phyloP scores from a whole-genome alignment of 306 rosid species.

The Dryas octopetala region DNA sequence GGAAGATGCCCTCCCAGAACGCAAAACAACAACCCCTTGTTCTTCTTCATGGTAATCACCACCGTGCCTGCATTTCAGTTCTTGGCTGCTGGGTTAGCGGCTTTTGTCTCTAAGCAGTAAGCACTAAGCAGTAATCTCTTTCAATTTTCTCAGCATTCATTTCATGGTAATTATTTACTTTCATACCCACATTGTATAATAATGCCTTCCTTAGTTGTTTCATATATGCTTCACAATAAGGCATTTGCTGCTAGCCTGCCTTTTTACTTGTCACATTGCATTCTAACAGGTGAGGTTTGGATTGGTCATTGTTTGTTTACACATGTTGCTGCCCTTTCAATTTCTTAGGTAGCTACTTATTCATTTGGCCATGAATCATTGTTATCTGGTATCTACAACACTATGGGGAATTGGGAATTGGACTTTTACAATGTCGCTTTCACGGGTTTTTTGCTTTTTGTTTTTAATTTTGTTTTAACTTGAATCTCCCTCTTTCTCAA shows the following conservation, averaged over 20 bases:
- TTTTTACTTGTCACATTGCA: not conserved
- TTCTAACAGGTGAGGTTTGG: too few relatives aligned
- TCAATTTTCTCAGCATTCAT: slow-evolving; percentile 3
- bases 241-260: not conserved
- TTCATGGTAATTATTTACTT: not conserved
- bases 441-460: not conserved
- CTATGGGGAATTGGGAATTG: too few relatives aligned
- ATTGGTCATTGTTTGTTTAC: too few relatives aligned
- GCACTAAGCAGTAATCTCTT: slow-evolving; percentile 13
- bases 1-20: slow-evolving; percentile 28
- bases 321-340: too few relatives aligned
- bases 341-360: too few relatives aligned
- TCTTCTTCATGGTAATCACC: slow-evolving; percentile 39
- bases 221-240: too few relatives aligned
- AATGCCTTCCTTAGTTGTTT: too few relatives aligned
- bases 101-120: slow-evolving; percentile 14
- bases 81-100: slow-evolving; percentile 33
- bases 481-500: not conserved
- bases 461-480: not conserved
- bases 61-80: slow-evolving; percentile 32
- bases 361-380: too few relatives aligned
- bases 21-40: too few relatives aligned
- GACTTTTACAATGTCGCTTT: slow-evolving; percentile 2
- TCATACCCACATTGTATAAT: too few relatives aligned
- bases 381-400: too few relatives aligned